Conservation (phyloP, 2,329 filamentous ascomycete species). For the Trichoderma arundinaceum region DNA sequence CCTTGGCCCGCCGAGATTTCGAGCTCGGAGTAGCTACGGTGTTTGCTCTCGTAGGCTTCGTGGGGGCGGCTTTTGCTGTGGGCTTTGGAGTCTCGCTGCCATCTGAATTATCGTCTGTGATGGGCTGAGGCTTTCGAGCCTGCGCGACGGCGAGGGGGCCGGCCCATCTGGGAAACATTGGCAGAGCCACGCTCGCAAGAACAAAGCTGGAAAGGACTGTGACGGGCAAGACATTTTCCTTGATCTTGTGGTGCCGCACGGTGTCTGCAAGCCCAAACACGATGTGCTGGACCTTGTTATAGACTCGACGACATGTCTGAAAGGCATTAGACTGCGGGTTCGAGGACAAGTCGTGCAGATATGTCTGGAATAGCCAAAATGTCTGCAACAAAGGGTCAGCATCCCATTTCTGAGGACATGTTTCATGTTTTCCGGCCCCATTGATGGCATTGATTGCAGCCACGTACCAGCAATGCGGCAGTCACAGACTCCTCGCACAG, state of each 20-base stretch:
- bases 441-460: neutral
- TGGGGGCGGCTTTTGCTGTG: conserved; percentile 71
- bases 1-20: conserved; percentile 55
- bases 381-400: conserved; percentile 61
- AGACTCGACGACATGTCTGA: conserved; percentile 80
- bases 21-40: conserved; percentile 63
- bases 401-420: neutral
- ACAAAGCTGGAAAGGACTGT: conserved; percentile 82
- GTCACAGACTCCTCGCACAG: conserved; percentile 87
- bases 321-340: conserved; percentile 79
- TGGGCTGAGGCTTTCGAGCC: conserved; percentile 71
- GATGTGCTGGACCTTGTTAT: conserved; percentile 88
- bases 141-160: conserved; percentile 83
- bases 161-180: conserved; percentile 76
- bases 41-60: conserved; percentile 65
- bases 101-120: conserved; percentile 41
- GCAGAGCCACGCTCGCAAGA: conserved; percentile 75
- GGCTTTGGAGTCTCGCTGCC: conserved; percentile 55
- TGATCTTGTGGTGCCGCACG: conserved; percentile 73
- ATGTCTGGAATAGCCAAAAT: conserved; percentile 90
- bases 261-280: conserved; percentile 79
- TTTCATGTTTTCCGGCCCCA: neutral
- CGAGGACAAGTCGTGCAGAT: conserved; percentile 78
- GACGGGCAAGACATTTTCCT: conserved; percentile 80
- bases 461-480: conserved; percentile 76